Percentiles rank a stretch among this genome's conserved stretches.
phyloP scores from a whole-genome alignment of 805 yeast genomes.

The Saturnispora halmiae region DNA sequence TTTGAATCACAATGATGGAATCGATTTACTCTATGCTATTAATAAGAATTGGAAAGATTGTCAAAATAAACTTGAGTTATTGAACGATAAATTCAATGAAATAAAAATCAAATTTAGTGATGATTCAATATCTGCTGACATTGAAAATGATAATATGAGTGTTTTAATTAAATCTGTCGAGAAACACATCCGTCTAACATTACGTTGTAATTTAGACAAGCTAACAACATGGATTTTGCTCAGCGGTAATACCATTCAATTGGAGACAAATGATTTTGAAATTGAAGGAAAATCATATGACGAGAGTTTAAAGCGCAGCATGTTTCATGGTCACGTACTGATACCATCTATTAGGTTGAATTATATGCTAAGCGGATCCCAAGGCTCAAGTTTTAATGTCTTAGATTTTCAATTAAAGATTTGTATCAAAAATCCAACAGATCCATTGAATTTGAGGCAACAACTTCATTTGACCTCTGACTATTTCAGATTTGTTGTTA shows the following conservation, averaged over 20 bases:
- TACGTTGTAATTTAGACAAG: background rate
- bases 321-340: slow-evolving; percentile 31
- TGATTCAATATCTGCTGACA: background rate
- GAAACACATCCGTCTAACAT: background rate
- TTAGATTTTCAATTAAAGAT: slow-evolving; percentile 40
- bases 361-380: slow-evolving; percentile 26
- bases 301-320: slow-evolving; percentile 10
- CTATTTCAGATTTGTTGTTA: slow-evolving; percentile 48
- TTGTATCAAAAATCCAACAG: slow-evolving; percentile 34
- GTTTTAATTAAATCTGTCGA: slow-evolving; percentile 6
- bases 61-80: background rate
- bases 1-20: slow-evolving; percentile 3
- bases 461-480: slow-evolving; percentile 51
- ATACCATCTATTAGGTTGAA: slow-evolving; percentile 37
- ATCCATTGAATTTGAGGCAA: slow-evolving; percentile 25
- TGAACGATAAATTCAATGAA: slow-evolving; percentile 4
- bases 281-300: slow-evolving; percentile 17
- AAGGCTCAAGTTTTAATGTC: slow-evolving; percentile 33
- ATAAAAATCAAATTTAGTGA: background rate
- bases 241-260: slow-evolving; percentile 14
- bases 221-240: slow-evolving; percentile 4
- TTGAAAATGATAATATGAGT: background rate
- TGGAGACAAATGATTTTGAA: slow-evolving; percentile 12
- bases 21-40: background rate
- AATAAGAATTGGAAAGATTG: background rate